Percentiles rank a stretch among this genome's conserved stretches.
Conservation (phyloP, 1,139 yeast species). For the Blastobotrys proliferans region DNA sequence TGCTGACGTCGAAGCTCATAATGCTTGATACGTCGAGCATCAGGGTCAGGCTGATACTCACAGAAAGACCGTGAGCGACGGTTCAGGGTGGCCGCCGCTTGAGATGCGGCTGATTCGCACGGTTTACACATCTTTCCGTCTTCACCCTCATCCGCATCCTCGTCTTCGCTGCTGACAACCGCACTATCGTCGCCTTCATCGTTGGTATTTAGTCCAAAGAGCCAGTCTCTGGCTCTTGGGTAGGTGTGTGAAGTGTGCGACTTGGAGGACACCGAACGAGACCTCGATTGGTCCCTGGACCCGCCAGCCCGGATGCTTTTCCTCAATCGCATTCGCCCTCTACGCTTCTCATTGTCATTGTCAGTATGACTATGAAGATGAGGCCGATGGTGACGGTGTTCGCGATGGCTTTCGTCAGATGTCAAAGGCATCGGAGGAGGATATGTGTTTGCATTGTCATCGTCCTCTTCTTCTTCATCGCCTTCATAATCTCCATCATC, state of each 20-base stretch:
- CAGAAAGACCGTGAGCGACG: not conserved
- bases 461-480: conserved; percentile 2
- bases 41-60: not conserved
- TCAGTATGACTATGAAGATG: not conserved
- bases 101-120: too few relatives aligned
- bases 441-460: not conserved
- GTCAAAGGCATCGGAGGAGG: not conserved
- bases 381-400: not conserved
- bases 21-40: conserved; percentile 9
- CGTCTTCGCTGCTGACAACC: not conserved
- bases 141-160: not conserved
- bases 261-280: too few relatives aligned
- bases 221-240: not conserved
- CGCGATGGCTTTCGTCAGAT: not conserved
- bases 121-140: not conserved
- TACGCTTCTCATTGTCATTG: not conserved
- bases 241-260: too few relatives aligned
- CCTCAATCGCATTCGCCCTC: conserved; percentile 7
- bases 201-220: not conserved
- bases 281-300: conserved; percentile 3
- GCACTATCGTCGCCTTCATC: not conserved
- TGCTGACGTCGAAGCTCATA: conserved; percentile 19
- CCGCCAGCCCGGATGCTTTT: not conserved
- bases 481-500: conserved; percentile 3
- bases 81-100: not conserved